Base-by-base conservation (phyloP, 2,329 filamentous ascomycete genomes). In the Alternaria viburni region DNA sequence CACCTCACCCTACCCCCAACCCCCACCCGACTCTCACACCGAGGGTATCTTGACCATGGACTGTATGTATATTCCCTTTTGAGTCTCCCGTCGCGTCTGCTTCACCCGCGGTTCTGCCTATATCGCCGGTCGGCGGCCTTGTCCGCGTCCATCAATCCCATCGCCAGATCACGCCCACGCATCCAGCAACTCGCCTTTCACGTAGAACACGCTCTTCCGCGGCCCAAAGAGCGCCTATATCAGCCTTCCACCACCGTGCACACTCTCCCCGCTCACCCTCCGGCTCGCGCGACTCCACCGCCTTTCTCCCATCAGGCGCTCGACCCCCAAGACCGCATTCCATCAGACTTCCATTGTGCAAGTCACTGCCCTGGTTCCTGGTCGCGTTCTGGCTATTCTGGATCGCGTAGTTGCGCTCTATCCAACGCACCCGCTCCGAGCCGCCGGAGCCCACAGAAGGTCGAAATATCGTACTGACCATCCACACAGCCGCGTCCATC, bases 401-500 rank as follows among this genome's bases (percentile, higher is more conserved):
- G 73, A 80, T 85, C 83, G 83, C 83, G 77, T 81, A 75, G 61
- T 69, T 71, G 63, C 43, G 74, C 75, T 70, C 76, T 79, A 73
- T 71, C 66, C 71, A 75, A 71, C 71, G 71, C 76, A 76, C 69
- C 69, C 73, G 64, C 71, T 80, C 75, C 77, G 71, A 68, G 66
- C 69, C 71, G 66, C 66, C 63, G 59, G 68, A 73, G 75, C 74
- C 74, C 61, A 69, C 64, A 70, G 67, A 69, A 68, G 72, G 64
- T 68, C 65, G 69, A 77, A 70, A 70, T 74, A 78, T 77, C 66
- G 64, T 73, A 79, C 83, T 84, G 78, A 83, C 81, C 72, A 77
- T 80, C 75, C 79, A 66, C 63, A 69, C 68, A 88, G 86, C 85
- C 83, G 86, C 86, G 86, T 88, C 86, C 85, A 85, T 86, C 84